Conservation (phyloP, 164 flowering plant species). For the Aristolochia contorta region DNA sequence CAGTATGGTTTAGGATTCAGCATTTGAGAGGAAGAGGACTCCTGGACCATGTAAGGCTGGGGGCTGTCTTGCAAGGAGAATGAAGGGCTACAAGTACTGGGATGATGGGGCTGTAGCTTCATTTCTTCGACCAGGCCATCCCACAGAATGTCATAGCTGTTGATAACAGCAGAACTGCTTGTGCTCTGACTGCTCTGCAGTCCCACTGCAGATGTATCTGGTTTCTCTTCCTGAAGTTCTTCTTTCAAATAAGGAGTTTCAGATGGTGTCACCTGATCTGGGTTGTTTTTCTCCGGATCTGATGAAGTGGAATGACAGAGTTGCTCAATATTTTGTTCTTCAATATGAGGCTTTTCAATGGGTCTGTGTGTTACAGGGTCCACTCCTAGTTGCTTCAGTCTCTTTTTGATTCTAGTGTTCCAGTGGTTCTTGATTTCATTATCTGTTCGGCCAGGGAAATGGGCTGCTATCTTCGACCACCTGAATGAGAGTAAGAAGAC, state of each 20-base stretch:
- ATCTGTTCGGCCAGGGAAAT: slow-evolving; percentile 69
- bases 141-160: slow-evolving; percentile 20
- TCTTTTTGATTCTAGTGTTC: slow-evolving; percentile 69
- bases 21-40: slow-evolving; percentile 14
- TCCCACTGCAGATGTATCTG: slow-evolving; percentile 7
- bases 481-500: slow-evolving; percentile 13
- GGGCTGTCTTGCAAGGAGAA: slow-evolving; percentile 29
- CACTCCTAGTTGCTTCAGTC: slow-evolving; percentile 37
- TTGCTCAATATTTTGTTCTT: slow-evolving; percentile 7
- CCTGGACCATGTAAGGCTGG: slow-evolving; percentile 21
- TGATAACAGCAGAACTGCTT: slow-evolving; percentile 5
- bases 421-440: slow-evolving; percentile 79
- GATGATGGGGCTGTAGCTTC: slow-evolving; percentile 13
- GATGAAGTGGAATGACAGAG: neutral
- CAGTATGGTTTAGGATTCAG: slow-evolving; percentile 28
- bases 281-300: slow-evolving; percentile 1
- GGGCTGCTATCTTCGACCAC: slow-evolving; percentile 74
- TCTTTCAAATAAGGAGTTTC: neutral
- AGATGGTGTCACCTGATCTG: neutral
- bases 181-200: slow-evolving; percentile 16
- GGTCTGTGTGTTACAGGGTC: slow-evolving; percentile 59
- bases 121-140: slow-evolving; percentile 22
- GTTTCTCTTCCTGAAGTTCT: slow-evolving; percentile 4
- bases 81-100: slow-evolving; percentile 19
- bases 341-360: slow-evolving; percentile 13